Evolutionary conservation across 2,329 filamentous ascomycete species (phyloP), one percentile per base, ranked within the genome.

Genomic region (Hymenoscyphus scutula): DNA sequence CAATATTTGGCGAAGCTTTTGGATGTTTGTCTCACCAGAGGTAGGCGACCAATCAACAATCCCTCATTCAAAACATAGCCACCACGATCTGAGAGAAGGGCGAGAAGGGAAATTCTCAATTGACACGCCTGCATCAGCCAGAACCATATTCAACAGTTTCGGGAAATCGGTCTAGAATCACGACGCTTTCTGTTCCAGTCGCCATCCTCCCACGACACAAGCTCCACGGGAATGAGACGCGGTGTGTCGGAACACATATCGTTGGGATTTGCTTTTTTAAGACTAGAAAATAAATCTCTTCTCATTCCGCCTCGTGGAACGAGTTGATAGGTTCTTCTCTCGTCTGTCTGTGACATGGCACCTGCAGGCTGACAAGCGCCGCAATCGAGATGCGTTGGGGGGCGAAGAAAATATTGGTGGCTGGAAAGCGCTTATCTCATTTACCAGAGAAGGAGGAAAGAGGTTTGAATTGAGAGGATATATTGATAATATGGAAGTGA

Each of bases 1-100:
- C 56, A 58, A 48, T 58, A 58, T 34, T 58, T n/a, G 41, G 25
- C 37, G 37, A 48, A 58, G 37, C 37, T 48, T 58, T 58, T 38
- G 29, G 37, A 15, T 45, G 19, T 57, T 34, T 38, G 55, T 41
- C 37, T 37, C 55, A 56, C 55, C 13, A 11, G 32, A 56, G 19
- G 8, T 51, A 23, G 11, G 8, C 45, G 23, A 23, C 45, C 45
- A 51, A 25, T 51, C 45, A 51, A 51, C 8, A 23, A 13, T 37
- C 6, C n/a, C 8, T 19, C 19, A 23, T 11, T 11, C 45, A 23
- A 23, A 23, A 51, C 45, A 25, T 25, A 51, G 19, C 45, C 45
- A 51, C 45, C 45, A 51, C 19, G 45, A 25, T 51, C 45, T 51
- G 0, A 23, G 19, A 23, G 23, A 25, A 51, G 19, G 19, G 41